Conservation (phyloP, 176 grass and related monocot genomes). For the Aechmea fasciata region DNA sequence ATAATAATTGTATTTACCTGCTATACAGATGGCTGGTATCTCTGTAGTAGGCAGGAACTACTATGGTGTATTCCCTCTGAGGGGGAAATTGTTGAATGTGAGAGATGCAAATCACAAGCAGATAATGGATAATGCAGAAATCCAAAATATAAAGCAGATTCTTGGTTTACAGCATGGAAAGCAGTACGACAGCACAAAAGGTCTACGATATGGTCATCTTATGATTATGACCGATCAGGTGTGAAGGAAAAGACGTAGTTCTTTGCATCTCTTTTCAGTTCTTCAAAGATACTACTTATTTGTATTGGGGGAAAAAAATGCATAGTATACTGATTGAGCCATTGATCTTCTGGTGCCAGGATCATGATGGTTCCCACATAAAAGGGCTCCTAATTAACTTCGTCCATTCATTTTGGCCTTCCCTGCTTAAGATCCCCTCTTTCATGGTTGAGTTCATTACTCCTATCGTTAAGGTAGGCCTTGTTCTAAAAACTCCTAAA, state of each 20-base stretch:
- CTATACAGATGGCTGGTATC: slow-evolving; percentile 71
- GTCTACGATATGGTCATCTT: slow-evolving; percentile 89
- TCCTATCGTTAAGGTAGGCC: slow-evolving; percentile 71
- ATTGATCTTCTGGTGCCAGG: slow-evolving; percentile 23
- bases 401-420: slow-evolving; percentile 79
- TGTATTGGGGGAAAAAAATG: neutral
- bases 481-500: neutral
- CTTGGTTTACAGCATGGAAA: slow-evolving; percentile 86
- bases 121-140: slow-evolving; percentile 76
- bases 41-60: slow-evolving; percentile 53
- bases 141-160: slow-evolving; percentile 85
- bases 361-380: slow-evolving; percentile 93
- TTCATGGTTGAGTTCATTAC: slow-evolving; percentile 92
- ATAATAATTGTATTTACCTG: neutral
- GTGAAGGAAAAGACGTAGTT: neutral
- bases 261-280: slow-evolving; percentile 8
- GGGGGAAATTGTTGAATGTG: slow-evolving; percentile 83
- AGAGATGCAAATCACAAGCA: slow-evolving; percentile 81
- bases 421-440: slow-evolving; percentile 63
- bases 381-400: slow-evolving; percentile 88
- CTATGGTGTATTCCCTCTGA: slow-evolving; percentile 88
- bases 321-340: slow-evolving; percentile 1
- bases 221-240: slow-evolving; percentile 99
- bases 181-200: slow-evolving; percentile 54
- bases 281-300: neutral